These are phyloP conservation scores for Phytophthora foliorum DNA, from an alignment of 352 stramenopile species.

Conservation along the genomic window DNA sequence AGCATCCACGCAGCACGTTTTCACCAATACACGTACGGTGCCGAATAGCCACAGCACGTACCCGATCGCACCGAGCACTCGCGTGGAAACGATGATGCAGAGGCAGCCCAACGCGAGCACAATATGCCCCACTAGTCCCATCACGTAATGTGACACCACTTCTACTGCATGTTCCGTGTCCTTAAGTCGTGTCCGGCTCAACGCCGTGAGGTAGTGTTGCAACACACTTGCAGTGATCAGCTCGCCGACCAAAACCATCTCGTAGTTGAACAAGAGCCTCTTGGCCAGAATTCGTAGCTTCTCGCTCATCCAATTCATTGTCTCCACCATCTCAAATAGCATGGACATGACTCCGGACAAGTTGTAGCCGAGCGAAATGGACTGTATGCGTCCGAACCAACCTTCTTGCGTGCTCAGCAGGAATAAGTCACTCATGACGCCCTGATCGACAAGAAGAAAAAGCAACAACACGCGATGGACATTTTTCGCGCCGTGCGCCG, in stretches of 20 bases:
- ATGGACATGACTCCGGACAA: conserved; percentile 36
- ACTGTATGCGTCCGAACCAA: conserved; percentile 30
- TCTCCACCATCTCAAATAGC: conserved; percentile 43
- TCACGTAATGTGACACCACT: conserved; percentile 29
- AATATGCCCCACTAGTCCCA: conserved; percentile 26
- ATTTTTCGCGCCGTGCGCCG: conserved; percentile 28
- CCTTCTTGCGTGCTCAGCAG: conserved; percentile 37
- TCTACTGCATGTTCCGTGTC: conserved; percentile 15
- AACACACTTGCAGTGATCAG: conserved; percentile 29
- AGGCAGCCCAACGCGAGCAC: conserved; percentile 33
- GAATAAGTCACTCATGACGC: conserved; percentile 41
- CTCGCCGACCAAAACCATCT: conserved; percentile 37
- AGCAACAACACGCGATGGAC: conserved; percentile 24
- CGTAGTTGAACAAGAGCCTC: conserved; percentile 33
- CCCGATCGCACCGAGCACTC: conserved; percentile 18
- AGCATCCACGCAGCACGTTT: conserved; percentile 29
- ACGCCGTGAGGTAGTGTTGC: conserved; percentile 26
- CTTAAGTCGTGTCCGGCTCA: conserved; percentile 23
- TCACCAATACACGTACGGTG: conserved; percentile 13
- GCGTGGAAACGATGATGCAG: conserved; percentile 13
- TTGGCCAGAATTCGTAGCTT: conserved; percentile 14
- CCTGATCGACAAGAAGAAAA: conserved; percentile 33
- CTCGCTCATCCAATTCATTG: conserved; percentile 33
- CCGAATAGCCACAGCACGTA: conserved; percentile 20
- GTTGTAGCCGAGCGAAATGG: conserved; percentile 44